phyloP scores from a whole-genome alignment of 2,329 filamentous ascomycete species.

The Colletotrichum tropicale region DNA sequence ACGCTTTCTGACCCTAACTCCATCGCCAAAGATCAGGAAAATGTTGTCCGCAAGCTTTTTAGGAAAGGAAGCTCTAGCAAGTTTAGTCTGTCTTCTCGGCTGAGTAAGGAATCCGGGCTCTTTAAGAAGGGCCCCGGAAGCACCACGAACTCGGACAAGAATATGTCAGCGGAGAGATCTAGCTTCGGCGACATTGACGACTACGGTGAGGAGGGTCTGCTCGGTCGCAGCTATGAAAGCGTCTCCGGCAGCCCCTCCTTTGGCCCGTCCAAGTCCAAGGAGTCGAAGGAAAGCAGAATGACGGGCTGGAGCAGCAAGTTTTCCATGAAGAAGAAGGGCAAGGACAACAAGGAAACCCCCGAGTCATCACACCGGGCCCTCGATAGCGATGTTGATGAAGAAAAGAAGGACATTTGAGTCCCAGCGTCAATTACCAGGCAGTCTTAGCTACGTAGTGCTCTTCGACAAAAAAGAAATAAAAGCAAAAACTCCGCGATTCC shows the following conservation, averaged over 20 bases:
- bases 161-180: conserved; percentile 58
- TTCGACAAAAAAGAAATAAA: background rate
- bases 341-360: conserved; percentile 58
- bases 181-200: conserved; percentile 64
- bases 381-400: conserved; percentile 11
- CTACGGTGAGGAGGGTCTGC: conserved; percentile 48
- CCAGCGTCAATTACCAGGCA: background rate
- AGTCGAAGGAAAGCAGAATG: conserved; percentile 53
- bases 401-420: conserved; percentile 18
- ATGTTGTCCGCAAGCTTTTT: conserved; percentile 64
- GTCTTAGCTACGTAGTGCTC: background rate
- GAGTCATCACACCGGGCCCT: conserved; percentile 49
- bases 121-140: conserved; percentile 67
- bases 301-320: conserved; percentile 55
- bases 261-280: conserved; percentile 53
- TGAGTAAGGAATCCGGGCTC: conserved; percentile 57
- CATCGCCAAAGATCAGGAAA: conserved; percentile 55
- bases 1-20: conserved; percentile 58
- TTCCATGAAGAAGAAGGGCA: conserved; percentile 65
- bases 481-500: background rate
- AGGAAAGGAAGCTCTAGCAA: conserved; percentile 71
- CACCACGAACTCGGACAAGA: conserved; percentile 61
- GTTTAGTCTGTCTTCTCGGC: conserved; percentile 64
- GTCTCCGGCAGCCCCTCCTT: conserved; percentile 60
- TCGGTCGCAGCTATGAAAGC: conserved; percentile 61